Evolutionary conservation across 805 yeast genomes (phyloP).

Genomic region (Ogataea pilisensis): DNA sequence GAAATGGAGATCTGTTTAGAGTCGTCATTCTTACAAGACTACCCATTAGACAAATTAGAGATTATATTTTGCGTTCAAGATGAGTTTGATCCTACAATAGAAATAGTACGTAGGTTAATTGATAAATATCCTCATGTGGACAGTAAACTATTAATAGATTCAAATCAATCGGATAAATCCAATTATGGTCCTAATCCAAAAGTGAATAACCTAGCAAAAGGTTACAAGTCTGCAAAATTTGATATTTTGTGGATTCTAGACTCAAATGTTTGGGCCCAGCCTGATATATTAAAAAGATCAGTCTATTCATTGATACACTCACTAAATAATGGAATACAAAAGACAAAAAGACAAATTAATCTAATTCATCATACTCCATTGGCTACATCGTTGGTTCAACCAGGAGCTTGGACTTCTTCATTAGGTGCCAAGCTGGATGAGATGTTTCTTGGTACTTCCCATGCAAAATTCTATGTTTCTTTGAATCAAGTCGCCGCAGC

Average conservation of each 20-base stretch:
- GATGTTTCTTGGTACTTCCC: conserved; percentile 79
- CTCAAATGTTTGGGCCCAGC: conserved; percentile 75
- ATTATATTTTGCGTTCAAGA: conserved; percentile 73
- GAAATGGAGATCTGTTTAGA: conserved; percentile 65
- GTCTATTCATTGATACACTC: conserved; percentile 47
- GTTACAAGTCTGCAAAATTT: conserved; percentile 60
- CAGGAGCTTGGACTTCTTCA: conserved; percentile 23
- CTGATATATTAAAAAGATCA: conserved; percentile 62
- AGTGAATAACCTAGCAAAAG: conserved; percentile 82
- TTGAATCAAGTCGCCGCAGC: conserved; percentile 72
- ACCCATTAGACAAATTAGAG: conserved; percentile 58
- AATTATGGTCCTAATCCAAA: conserved; percentile 85
- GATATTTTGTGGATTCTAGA: conserved; percentile 85
- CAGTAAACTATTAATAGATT: conserved; percentile 53
- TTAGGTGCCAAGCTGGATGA: conserved; percentile 75
- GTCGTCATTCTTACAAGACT: conserved; percentile 63
- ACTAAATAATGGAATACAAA: conserved; percentile 45
- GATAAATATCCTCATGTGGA: conserved; percentile 52
- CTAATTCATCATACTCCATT: conserved; percentile 82
- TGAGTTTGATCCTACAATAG: conserved; percentile 58
- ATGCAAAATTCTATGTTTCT: conserved; percentile 78
- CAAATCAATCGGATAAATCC: conserved; percentile 31
- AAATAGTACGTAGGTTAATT: conserved; percentile 48
- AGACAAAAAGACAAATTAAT: conserved; percentile 41
- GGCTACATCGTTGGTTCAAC: conserved; percentile 36